These are phyloP conservation scores for Meyerozyma carpophila DNA, from an alignment of 1,139 yeast species.

Conservation along the genomic window DNA sequence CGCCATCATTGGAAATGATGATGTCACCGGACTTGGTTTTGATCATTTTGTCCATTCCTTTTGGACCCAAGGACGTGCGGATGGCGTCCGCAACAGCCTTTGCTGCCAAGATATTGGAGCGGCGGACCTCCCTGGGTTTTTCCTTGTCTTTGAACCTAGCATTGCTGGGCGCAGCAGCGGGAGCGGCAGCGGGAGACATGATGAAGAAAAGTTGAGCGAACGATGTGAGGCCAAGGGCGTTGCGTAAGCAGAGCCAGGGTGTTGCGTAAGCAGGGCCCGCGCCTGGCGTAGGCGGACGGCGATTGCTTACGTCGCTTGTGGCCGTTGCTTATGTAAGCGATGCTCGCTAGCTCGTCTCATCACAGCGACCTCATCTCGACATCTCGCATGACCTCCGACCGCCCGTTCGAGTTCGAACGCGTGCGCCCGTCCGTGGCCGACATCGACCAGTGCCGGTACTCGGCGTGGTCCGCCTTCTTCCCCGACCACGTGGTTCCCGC, in stretches of 20 bases:
- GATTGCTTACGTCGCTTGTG: no score
- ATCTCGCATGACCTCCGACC: constrained; percentile 11
- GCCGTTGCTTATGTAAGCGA: no score
- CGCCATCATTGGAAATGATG: constrained; percentile 96
- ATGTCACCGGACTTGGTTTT: constrained; percentile 90
- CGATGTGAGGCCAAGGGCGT: background rate
- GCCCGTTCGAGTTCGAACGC: constrained; percentile 19
- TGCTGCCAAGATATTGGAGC: constrained; percentile 89
- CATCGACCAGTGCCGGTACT: constrained; percentile 62
- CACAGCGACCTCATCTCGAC: no score
- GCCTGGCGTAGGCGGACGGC: no score
- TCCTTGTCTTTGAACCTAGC: constrained; percentile 92
- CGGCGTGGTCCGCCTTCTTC: constrained; percentile 66
- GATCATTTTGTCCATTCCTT: constrained; percentile 99
- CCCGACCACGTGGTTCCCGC: constrained; percentile 47
- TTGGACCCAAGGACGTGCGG: constrained; percentile 95
- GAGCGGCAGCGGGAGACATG: constrained; percentile 31
- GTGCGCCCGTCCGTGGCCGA: constrained; percentile 43
- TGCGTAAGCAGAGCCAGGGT: background rate
- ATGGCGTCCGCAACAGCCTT: constrained; percentile 98
- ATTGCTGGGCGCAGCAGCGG: constrained; percentile 56
- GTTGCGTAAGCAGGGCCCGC: no score
- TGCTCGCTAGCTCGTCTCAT: no score
- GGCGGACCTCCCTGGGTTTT: constrained; percentile 96
- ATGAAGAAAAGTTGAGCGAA: background rate